phyloP scores from a whole-genome alignment of 768 basidiomycete species.

The Leccinellum albellum region DNA sequence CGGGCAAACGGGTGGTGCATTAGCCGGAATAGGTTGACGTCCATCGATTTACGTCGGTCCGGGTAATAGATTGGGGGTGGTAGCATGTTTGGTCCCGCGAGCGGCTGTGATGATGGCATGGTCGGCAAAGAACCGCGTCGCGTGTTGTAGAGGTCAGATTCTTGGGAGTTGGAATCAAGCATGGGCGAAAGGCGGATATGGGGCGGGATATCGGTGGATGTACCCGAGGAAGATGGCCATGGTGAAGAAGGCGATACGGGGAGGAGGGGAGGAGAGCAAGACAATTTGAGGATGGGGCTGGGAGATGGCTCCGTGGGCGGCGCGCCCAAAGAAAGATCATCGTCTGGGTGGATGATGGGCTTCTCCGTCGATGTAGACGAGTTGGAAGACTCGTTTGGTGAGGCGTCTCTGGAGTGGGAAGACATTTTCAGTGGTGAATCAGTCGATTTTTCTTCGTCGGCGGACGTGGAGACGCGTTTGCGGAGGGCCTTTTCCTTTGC shows the following conservation, averaged over 20 bases:
- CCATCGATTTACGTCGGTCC: conserved; percentile 39
- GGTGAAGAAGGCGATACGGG: conserved; percentile 3
- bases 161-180: conserved; percentile 20
- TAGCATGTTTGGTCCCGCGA: conserved; percentile 28
- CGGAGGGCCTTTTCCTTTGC: conserved; percentile 79
- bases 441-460: conserved; percentile 18
- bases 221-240: conserved; percentile 37
- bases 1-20: conserved; percentile 43
- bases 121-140: conserved; percentile 58
- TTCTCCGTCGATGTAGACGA: conserved; percentile 39
- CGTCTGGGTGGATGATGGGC: conserved; percentile 29
- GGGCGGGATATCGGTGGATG: conserved; percentile 18
- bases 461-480: conserved; percentile 38
- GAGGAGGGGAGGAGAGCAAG: conserved; percentile 18
- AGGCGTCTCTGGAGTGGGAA: conserved; percentile 17
- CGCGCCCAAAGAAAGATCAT: conserved; percentile 4
- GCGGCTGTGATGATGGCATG: conserved; percentile 30
- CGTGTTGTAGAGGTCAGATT: conserved; percentile 33
- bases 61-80: conserved; percentile 32
- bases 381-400: conserved; percentile 30
- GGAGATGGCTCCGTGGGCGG: conserved; percentile 2
- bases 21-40: conserved; percentile 45
- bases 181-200: conserved; percentile 22
- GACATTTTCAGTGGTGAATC: conserved; percentile 11
- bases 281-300: conserved; percentile 21